Percentiles rank a stretch among this genome's conserved stretches.
Evolutionary conservation across 2,329 filamentous ascomycete genomes (phyloP).

Genomic region (Aspergillus nomiae): DNA sequence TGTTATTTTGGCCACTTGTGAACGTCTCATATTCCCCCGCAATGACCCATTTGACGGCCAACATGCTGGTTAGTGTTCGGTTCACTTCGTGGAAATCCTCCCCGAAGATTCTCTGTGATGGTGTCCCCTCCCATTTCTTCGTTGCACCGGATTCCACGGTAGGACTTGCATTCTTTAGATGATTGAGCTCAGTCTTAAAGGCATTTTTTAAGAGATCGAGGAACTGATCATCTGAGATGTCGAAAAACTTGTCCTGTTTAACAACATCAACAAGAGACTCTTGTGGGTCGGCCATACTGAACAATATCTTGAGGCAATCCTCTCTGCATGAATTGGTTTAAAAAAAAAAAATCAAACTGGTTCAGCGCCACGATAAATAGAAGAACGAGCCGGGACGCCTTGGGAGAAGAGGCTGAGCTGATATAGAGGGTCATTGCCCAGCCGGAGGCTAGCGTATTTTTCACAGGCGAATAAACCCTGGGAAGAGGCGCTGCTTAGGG

Average conservation of each 20-base stretch:
- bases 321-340: neutral
- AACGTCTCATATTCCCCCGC: conserved; percentile 38
- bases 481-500: too few species aligned
- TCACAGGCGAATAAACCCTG: too few species aligned
- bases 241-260: neutral
- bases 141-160: conserved; percentile 7
- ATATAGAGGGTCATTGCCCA: neutral
- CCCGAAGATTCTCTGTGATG: conserved; percentile 8
- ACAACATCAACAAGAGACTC: neutral
- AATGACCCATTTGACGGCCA: conserved; percentile 41
- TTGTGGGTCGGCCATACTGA: neutral
- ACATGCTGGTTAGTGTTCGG: conserved; percentile 40
- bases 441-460: neutral
- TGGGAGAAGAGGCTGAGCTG: neutral
- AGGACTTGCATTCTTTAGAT: conserved; percentile 10
- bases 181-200: conserved; percentile 4
- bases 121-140: neutral
- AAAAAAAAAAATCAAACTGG: neutral
- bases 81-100: conserved; percentile 42
- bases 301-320: neutral
- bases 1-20: conserved; percentile 27
- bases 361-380: neutral
- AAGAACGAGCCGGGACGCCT: neutral
- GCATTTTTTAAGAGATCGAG: neutral
- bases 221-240: neutral